Evolutionary conservation across 2,329 filamentous ascomycete genomes (phyloP), one percentile per base, ranked within the genome.

Genomic region (Colletotrichum aenigma): DNA sequence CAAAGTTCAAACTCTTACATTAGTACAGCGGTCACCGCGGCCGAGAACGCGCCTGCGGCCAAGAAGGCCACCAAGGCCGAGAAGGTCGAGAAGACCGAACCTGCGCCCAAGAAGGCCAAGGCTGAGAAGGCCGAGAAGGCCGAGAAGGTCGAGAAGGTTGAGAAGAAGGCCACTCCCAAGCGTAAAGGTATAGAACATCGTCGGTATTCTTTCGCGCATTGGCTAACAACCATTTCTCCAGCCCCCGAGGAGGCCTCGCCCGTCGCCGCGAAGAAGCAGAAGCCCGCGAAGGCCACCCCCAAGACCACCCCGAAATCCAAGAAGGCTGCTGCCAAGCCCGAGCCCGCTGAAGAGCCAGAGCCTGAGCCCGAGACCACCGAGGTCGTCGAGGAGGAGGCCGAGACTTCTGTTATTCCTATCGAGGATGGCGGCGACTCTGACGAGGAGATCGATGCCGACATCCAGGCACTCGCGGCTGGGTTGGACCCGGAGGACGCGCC

Each of bases 281-380:
- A 88, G 79, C 81, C 87, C 62, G 82, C 81, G 18, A 86, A 86
- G 80, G 81, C 86, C 69, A 86, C 85, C 81, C 87, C 87, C 79
- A 88, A 88, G 80, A 81, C 86, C 70, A 86, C 85, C 81, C 87
- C 87, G 79, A 88, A 88, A 79, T 84, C 92, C 76, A 88, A 88
- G 79, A 87, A 87, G 66, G 83, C 86, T 32, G 76, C 78, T 56
- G 79, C 82, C 77, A 80, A 83, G 78, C 78, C 80, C 77, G 82
- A 83, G 78, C 70, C 80, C 34, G 78, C 79, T 56, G 79, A 83
- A 66, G 79, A 81, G 68, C 26, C 74, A 48, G 68, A 56, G 69
- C 78, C 74, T 55, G 70, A 62, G 69, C 78, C 77, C 28, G 78
- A 80, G 43, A 77, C 80, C 58, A 71, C 70, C 5, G 76, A 77